Base-by-base conservation (phyloP, 805 yeast species). In the Groenewaldozyma salmanticensis region DNA sequence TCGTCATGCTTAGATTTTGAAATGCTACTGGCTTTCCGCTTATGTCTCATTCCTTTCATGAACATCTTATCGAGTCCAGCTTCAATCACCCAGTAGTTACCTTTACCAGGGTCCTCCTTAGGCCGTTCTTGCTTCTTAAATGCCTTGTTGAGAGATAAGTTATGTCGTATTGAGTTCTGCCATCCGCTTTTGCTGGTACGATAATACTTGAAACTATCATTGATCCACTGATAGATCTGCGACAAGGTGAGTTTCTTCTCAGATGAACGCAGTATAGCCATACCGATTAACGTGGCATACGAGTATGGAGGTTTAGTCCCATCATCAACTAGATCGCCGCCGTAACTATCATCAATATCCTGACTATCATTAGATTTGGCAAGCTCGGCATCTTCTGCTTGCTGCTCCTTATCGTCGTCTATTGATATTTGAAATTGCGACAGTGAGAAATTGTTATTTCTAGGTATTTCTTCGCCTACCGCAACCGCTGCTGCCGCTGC, bases 101-200 rank as follows among this genome's bases (percentile, higher is more conserved):
- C 92, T 53, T 66, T 66, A 4, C 71, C 71, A 3, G 71, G 69
- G 33, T 64, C 69, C 33, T 52, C 55, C 51, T 82, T 81, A 9
- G 96, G 88, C 59, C 88, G 81, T 50, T 84, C 95, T 18, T 92
- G 80, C 62, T 90, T 90, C 37, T 81, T 71, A 57, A 90, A 90
- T 0, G 96, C 95, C 57, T 92, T 92, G 62, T 90, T 92, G 52
- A 90, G 70, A 9, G 96, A 86, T 22, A 90, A 67, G 51, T 92
- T 90, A 62, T 90, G 98, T 47, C 98, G 78, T 48, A 90, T 92
- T 27, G 96, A 88, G 63, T 90, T 90, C 62, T 90, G 96, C 98
- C 98, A 90, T 21, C 96, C 96, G 7, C 85, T 81, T 52, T 86
- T 95, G 44, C 83, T 81, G 48, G 75, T 77, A 48, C 79, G 77